Evolutionary conservation across 2,329 filamentous ascomycete species (phyloP), one percentile per base, ranked within the genome.

Genomic region (Capronia coronata): DNA sequence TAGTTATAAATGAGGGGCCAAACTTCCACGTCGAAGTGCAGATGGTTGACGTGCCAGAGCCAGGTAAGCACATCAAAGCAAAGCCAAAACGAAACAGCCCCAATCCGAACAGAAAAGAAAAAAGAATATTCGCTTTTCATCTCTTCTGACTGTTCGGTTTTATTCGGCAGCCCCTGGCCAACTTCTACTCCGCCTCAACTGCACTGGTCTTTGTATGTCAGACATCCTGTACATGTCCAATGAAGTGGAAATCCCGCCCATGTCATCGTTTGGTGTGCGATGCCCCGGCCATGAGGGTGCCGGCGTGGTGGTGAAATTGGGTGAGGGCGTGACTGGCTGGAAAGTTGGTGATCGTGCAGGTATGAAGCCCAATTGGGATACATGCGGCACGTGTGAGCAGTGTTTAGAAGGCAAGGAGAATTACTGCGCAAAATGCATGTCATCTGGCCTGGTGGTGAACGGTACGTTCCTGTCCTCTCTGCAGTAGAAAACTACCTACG

Each of bases 121-220:
- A n/a, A n/a, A n/a, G n/a, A n/a, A n/a, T n/a, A n/a, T n/a, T n/a
- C n/a, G n/a, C n/a, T n/a, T n/a, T n/a, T n/a, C n/a, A 27, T 10
- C 25, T 6, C 25, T 27, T 6, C 25, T 27, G 25, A 27, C 25
- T 5, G 10, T 6, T 27, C 10, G 25, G n/a, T n/a, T n/a, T 27
- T 5, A 27, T 27, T 27, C n/a, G n/a, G 25, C 29, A 32, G 29
- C 7, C 29, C 29, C 29, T n/a, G 51, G 78, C 44, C 76, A 80
- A 49, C 63, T 80, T 14, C 68, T 81, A 2, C 67, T 81, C 56
- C 73, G 71, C 43, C 67, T 81, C 37, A 80, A 79, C 49, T 69
- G 68, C 16, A 81, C 77, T 1, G 78, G 78, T 0, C 67, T 82
- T 37, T 81, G 78, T 64, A 71, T 74, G 51, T 72, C 69, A 16